Percentiles rank a stretch among this genome's conserved stretches.
phyloP scores from a whole-genome alignment of 169 alveolate genomes.

The Miamiensis avidus region DNA sequence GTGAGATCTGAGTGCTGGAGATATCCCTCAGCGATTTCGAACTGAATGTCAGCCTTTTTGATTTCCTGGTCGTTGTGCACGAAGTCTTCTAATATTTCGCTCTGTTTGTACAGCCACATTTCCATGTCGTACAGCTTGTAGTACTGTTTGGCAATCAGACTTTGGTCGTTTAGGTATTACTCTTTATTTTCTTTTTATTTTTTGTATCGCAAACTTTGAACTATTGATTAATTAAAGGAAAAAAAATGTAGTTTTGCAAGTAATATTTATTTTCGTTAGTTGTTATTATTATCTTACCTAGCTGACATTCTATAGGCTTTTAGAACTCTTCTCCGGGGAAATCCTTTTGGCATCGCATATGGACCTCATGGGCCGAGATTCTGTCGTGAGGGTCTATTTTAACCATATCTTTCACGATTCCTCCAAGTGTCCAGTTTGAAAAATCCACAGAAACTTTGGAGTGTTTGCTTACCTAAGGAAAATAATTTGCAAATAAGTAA shows the following conservation, averaged over 20 bases:
- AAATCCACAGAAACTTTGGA: neutral
- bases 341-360: neutral
- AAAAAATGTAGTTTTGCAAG: neutral
- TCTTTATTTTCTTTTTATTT: conserved; percentile 23
- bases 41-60: conserved; percentile 26
- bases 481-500: too few species aligned
- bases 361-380: neutral
- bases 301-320: neutral
- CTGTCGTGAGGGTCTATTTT: neutral
- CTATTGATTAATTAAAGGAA: neutral
- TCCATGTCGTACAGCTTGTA: conserved; percentile 31
- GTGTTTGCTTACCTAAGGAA: neutral
- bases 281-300: neutral
- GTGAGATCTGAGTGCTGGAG: conserved; percentile 20
- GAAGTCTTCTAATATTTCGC: conserved; percentile 28
- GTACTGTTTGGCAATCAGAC: conserved; percentile 28
- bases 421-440: neutral
- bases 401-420: neutral
- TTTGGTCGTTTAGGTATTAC: conserved; percentile 17
- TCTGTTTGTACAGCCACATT: conserved; percentile 31
- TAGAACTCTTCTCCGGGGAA: neutral
- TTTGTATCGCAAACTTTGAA: conserved; percentile 1
- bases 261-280: neutral
- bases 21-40: conserved; percentile 41
- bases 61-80: conserved; percentile 22